These are phyloP conservation scores for Immersiporthe knoxdaviesiana DNA, from an alignment of 2,329 filamentous ascomycete genomes.

Conservation along the genomic window DNA sequence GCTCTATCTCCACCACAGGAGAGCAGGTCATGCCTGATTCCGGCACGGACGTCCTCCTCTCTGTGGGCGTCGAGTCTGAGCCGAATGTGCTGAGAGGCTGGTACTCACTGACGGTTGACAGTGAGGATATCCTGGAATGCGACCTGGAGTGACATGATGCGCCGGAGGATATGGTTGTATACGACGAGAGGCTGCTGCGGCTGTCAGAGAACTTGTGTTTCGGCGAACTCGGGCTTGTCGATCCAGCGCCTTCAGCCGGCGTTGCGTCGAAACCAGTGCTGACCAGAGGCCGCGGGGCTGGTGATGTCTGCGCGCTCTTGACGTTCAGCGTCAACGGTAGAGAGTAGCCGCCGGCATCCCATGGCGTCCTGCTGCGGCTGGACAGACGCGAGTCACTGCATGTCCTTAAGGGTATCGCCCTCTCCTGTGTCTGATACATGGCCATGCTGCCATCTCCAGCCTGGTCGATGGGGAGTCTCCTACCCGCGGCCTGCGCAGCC, in stretches of 20 bases:
- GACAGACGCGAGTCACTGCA: constrained; percentile 38
- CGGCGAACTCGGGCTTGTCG: constrained; percentile 41
- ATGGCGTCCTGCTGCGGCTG: constrained; percentile 49
- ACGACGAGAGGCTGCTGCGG: constrained; percentile 55
- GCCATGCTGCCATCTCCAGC: constrained; percentile 20
- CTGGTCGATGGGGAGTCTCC: constrained; percentile 16
- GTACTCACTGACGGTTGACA: constrained; percentile 53
- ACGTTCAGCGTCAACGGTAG: constrained; percentile 47
- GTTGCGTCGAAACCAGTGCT: constrained; percentile 33
- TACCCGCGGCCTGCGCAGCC: constrained; percentile 30
- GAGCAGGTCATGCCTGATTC: constrained; percentile 29
- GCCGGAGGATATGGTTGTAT: constrained; percentile 47
- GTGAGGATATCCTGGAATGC: constrained; percentile 58
- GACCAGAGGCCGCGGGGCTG: constrained; percentile 31
- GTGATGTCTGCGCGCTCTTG: constrained; percentile 37
- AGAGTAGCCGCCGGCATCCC: constrained; percentile 55
- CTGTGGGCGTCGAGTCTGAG: constrained; percentile 44
- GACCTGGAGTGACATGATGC: constrained; percentile 47
- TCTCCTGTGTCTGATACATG: constrained; percentile 23
- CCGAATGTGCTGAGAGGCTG: constrained; percentile 41
- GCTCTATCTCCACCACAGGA: constrained; percentile 31
- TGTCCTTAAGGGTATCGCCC: constrained; percentile 20
- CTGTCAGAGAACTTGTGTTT: constrained; percentile 54
- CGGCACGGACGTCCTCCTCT: constrained; percentile 40
- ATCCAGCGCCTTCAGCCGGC: constrained; percentile 28